Evolutionary conservation across 139 green algal genomes (phyloP), one percentile per base, ranked within the genome.

Genomic region (Marvania coccoides): DNA sequence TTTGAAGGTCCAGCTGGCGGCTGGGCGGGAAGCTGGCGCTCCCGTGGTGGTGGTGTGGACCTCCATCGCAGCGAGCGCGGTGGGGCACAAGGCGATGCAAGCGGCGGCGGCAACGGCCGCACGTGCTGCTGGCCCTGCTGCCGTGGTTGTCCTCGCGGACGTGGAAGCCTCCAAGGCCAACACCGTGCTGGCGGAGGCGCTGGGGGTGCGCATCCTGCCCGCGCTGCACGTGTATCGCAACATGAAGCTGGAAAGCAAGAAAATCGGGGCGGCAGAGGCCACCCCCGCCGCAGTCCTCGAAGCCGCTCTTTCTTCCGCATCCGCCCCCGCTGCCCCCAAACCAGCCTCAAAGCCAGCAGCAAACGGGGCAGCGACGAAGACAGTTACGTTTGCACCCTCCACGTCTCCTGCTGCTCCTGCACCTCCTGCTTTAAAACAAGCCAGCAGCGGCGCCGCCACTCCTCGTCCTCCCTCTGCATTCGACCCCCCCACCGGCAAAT

Each of bases 41-140:
- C 33, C 70, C 23, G 61, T 83, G 56, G 38, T 81, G 13, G 45
- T 90, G 31, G 58, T 75, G 4, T 91, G 82, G 82, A 56, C 67
- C 12, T 35, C 24, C 55, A 42, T 51, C 58, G 51, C 42, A 47
- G 34, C 42, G 46, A 26, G 38, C 30, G 35, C 35, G 14, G 29
- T 47, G 34, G 37, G 48, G 48, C 46, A 63, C 19, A 35, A 45
- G 23, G 28, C 53, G 24, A 40, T 71, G 67, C 59, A 48, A 29
- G 54, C 39, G n/a, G 6, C 9, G 31, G 51, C 36, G 24, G 46
- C 47, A 5, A 42, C 48, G 8, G 26, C 51, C 47, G 46, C 61
- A 35, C 53, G 37, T 8, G 30, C 15, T 15, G 9, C 26, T 39
- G 23, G 19, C 14, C 2, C 10, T 3, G 37, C 47, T 6, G 28